Base-by-base conservation (phyloP, 805 yeast species). In the Debaryomyces maramus region DNA sequence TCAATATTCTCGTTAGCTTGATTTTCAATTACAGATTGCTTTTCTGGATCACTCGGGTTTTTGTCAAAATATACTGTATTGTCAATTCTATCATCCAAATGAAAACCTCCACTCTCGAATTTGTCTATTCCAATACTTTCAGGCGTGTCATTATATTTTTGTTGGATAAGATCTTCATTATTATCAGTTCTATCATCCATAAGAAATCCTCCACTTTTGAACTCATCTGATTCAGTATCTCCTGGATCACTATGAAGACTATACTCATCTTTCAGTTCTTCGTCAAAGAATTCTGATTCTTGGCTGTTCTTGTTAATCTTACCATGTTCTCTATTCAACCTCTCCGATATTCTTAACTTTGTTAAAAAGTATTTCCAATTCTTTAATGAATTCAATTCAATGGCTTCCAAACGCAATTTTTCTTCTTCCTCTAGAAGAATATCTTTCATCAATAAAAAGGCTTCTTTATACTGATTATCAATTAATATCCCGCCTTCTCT, bases 401-500 rank as follows among this genome's bases (percentile, higher is more conserved):
- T 63, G 15, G 67, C 59, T 27, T 62, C 60, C 38, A 67, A 54
- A 38, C 68, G 68, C 8, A 72, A 73, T 23, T 75, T 74, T 18
- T 61, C 63, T 37, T 75, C 78, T 43, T 79, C 80, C 15, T 73
- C 76, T 37, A 65, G 52, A 16, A 83, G 53, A 16, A 71, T 67
- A 7, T 75, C 72, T 32, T 75, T 62, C 0, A 81, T 81, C 0
- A 70, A 62, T 18, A 61, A 51, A 27, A 87, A 69, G 0, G 89
- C 90, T 27, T 81, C 88, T 42, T 67, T 65, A 44, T 63, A 79
- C 51, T 81, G 83, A 17, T 55, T 53, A 4, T 85, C 83, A 5
- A 89, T 83, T 1, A 93, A 83, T 18, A 88, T 75, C 2, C 98
- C 98, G 4, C 81, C 80, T 30, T 80, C 74, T 38, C 70, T 67